Base-by-base conservation (phyloP, 441 rosid genomes). In the Euphorbia schlechtendalii region DNA sequence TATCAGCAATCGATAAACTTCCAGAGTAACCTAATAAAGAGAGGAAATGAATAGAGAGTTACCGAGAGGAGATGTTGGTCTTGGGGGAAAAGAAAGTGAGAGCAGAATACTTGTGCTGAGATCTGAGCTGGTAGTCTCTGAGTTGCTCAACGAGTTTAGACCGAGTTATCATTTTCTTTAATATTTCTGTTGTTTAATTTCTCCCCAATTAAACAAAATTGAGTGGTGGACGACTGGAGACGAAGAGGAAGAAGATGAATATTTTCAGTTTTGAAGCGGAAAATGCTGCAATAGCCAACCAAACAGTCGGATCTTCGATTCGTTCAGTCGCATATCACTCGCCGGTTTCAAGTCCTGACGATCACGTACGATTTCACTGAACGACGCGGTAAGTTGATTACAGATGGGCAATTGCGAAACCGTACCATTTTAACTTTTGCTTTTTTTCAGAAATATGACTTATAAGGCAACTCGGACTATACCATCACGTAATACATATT, bases 11-110 rank as follows among this genome's bases (percentile, higher is more conserved):
- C 41, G 4, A 8, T 3, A 38, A 38, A 38, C 41, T 38, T 38
- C 8, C 41, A 45, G 14, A 12, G 14, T 4, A 45, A 3, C 14
- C n/a, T 11, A 45, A 6, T 14, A 45, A 12, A 0, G 3, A 15
- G 51, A 45, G 18, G 15, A 45, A 45, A 11, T 45, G 14, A 13
- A 45, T 45, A 15, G 51, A 45, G 51, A 53, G 21, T 56, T 74
- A 80, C 89, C 84, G 30, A 72, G 82, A 71, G 66, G 74, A 18
- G 67, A 84, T 70, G 69, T 69, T 62, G 40, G 79, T 79, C 63
- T 75, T 82, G 28, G 82, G 84, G 52, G 86, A 82, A 81, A 84
- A 84, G 69, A 77, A 1, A 12, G 70, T 63, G 78, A 78, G 89
- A 71, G 76, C 77, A 41, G 74, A 68, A 49, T 66, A 78, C 67